phyloP scores from a whole-genome alignment of 345 rosid species.

The Stellera chamaejasme region DNA sequence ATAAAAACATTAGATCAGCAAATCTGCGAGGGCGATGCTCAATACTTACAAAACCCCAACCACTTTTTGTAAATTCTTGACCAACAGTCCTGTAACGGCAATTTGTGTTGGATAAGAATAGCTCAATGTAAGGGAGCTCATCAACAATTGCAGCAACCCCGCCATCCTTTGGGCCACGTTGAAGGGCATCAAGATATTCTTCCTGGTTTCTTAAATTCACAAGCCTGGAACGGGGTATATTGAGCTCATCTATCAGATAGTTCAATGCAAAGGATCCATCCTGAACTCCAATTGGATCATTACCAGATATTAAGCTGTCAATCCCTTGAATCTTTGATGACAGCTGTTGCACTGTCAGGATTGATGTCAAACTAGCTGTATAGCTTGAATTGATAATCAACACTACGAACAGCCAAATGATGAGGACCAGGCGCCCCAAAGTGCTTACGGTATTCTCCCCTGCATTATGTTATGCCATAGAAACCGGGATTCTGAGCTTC shows the following conservation, averaged over 20 bases:
- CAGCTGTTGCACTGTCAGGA: conserved; percentile 85
- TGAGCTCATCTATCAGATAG: conserved; percentile 78
- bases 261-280: conserved; percentile 79
- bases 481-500: not conserved
- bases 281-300: conserved; percentile 76
- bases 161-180: conserved; percentile 49
- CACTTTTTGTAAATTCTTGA: conserved; percentile 80
- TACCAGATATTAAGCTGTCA: conserved; percentile 54
- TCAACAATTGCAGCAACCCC: conserved; percentile 93
- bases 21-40: no score
- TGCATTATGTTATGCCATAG: conserved; percentile 25
- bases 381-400: conserved; percentile 94
- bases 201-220: conserved; percentile 36
- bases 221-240: conserved; percentile 60
- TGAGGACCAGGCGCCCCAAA: conserved; percentile 73
- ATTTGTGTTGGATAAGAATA: conserved; percentile 53
- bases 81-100: conserved; percentile 75
- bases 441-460: conserved; percentile 91
- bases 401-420: conserved; percentile 90
- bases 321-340: conserved; percentile 75
- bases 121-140: conserved; percentile 88
- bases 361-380: conserved; percentile 93
- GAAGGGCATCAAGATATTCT: conserved; percentile 48
- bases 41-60: conserved; percentile 95
- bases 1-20: no score